These are phyloP conservation scores for Berberis vulgaris DNA, from an alignment of 164 flowering plant species.

Conservation along the genomic window DNA sequence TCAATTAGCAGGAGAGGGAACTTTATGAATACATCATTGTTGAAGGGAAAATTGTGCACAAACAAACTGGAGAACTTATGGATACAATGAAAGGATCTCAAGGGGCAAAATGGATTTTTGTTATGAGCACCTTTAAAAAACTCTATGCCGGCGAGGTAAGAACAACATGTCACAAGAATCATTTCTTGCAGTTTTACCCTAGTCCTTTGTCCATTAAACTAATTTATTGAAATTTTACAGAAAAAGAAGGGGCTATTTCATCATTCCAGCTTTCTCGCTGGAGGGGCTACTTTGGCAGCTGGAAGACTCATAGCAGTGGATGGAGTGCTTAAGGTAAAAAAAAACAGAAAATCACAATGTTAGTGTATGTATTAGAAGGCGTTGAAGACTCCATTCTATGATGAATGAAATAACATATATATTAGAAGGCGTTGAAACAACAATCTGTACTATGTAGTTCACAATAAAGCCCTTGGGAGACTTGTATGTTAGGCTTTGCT, in stretches of 20 bases:
- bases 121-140: conserved; percentile 71
- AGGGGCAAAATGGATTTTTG: conserved; percentile 75
- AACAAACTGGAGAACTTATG: conserved; percentile 38
- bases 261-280: conserved; percentile 94
- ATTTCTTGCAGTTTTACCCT: not conserved
- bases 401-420: too few species aligned
- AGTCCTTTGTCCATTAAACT: not conserved
- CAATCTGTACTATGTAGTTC: not conserved
- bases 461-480: not conserved
- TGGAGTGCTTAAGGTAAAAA: conserved; percentile 58
- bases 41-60: conserved; percentile 60
- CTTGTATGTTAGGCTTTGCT: not conserved
- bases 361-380: too few species aligned
- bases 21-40: conserved; percentile 53
- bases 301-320: conserved; percentile 60
- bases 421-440: not conserved
- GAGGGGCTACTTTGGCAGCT: conserved; percentile 92
- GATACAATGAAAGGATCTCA: conserved; percentile 42
- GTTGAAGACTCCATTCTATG: too few species aligned
- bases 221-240: conserved; percentile 23
- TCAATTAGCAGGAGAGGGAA: conserved; percentile 70
- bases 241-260: conserved; percentile 88
- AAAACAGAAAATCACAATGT: not conserved
- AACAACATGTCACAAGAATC: not conserved
- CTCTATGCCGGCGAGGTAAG: conserved; percentile 78